Percentiles rank a stretch among this genome's conserved stretches.
These are phyloP conservation scores for Globisporangium canariense DNA, from an alignment of 352 stramenopile genomes.

Conservation along the genomic window DNA sequence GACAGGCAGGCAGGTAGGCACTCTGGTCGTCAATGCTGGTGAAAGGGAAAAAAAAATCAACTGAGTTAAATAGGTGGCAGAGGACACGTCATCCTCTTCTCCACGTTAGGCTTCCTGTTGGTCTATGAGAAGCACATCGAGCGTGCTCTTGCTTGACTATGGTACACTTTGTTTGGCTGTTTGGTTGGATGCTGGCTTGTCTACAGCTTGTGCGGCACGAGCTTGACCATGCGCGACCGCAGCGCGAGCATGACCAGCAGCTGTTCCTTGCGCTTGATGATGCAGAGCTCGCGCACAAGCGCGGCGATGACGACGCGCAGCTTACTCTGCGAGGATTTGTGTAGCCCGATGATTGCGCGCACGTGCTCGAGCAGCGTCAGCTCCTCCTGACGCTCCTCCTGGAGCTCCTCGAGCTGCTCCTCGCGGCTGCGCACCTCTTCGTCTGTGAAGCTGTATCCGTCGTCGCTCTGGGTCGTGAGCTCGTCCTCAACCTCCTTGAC, in stretches of 20 bases:
- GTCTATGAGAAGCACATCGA: not conserved
- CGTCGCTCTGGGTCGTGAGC: conserved; percentile 16
- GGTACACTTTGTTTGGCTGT: not conserved
- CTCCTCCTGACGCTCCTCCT: conserved; percentile 62
- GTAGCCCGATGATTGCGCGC: conserved; percentile 41
- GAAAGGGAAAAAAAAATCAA: not conserved
- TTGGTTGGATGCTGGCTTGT: not conserved
- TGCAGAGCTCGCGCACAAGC: conserved; percentile 38
- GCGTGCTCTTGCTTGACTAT: not conserved
- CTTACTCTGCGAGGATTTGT: conserved; percentile 32
- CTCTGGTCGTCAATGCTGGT: too few species aligned
- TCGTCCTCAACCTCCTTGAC: conserved; percentile 48
- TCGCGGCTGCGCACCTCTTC: conserved; percentile 31
- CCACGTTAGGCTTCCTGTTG: not conserved
- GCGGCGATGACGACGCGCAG: conserved; percentile 40
- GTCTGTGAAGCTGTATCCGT: conserved; percentile 25
- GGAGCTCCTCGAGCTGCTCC: conserved; percentile 53
- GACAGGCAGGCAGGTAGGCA: too few species aligned
- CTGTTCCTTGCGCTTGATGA: conserved; percentile 46
- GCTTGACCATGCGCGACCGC: conserved; percentile 47
- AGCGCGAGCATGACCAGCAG: conserved; percentile 47
- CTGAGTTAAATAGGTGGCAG: not conserved
- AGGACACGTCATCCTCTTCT: not conserved
- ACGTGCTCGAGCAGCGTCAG: conserved; percentile 53
- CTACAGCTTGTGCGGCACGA: conserved; percentile 44